phyloP scores from a whole-genome alignment of 2,329 filamentous ascomycete species.

The Venturia effusa region DNA sequence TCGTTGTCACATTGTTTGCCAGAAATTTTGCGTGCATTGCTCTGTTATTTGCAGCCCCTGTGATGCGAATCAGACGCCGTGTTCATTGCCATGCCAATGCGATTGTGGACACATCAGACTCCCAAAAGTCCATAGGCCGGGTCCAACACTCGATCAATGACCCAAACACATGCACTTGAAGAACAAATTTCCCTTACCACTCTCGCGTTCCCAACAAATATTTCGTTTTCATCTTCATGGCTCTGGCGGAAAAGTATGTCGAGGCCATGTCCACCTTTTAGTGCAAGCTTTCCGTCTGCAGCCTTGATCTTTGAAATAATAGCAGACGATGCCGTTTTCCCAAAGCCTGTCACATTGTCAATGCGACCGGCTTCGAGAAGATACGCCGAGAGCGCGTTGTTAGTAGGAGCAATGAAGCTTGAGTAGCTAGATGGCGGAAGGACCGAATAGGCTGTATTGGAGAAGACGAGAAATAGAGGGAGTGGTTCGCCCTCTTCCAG shows the following conservation, averaged over 20 bases:
- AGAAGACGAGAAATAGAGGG: not conserved
- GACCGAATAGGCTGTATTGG: not conserved
- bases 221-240: not conserved
- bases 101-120: not conserved
- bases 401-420: not conserved
- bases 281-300: not conserved
- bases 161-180: not conserved
- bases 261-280: not conserved
- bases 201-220: not conserved
- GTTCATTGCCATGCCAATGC: not conserved
- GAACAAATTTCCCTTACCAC: not conserved
- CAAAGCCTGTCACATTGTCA: not conserved
- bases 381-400: not conserved
- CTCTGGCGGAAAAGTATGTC: not conserved
- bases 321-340: not conserved
- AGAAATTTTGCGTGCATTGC: too few relatives aligned
- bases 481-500: not conserved
- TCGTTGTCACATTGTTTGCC: too few relatives aligned
- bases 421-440: not conserved
- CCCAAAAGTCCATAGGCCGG: not conserved
- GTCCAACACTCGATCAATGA: not conserved
- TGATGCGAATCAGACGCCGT: too few relatives aligned
- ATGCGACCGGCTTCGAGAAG: not conserved
- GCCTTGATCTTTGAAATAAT: not conserved
- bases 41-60: too few relatives aligned